phyloP scores from a whole-genome alignment of 1,139 yeast species.

The Nakaseomyces delphensis region DNA sequence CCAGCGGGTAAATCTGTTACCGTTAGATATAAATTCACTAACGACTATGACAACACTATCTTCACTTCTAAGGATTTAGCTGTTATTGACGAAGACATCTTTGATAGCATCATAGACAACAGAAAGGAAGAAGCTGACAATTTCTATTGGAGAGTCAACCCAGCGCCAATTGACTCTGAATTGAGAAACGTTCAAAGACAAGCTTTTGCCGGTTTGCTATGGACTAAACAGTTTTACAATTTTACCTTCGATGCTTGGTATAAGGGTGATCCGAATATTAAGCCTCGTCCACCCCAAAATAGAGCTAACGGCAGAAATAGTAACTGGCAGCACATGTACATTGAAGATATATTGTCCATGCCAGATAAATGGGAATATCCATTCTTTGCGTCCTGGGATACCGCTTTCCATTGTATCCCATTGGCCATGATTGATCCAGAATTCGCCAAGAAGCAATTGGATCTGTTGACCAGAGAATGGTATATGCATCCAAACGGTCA shows the following conservation, averaged over 20 bases:
- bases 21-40: slow-evolving; percentile 62
- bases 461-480: slow-evolving; percentile 84
- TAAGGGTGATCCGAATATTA: slow-evolving; percentile 71
- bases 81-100: slow-evolving; percentile 62
- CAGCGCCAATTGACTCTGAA: slow-evolving; percentile 73
- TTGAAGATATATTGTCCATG: slow-evolving; percentile 76
- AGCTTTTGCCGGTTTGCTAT: slow-evolving; percentile 83
- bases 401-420: slow-evolving; percentile 90
- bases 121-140: slow-evolving; percentile 88
- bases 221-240: slow-evolving; percentile 89
- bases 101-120: slow-evolving; percentile 58
- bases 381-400: slow-evolving; percentile 96
- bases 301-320: slow-evolving; percentile 73
- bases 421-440: slow-evolving; percentile 89
- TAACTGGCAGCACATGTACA: slow-evolving; percentile 82
- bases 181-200: slow-evolving; percentile 81
- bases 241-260: slow-evolving; percentile 83
- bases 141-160: slow-evolving; percentile 80
- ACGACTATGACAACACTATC: slow-evolving; percentile 14
- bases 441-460: slow-evolving; percentile 83
- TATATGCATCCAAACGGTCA: slow-evolving; percentile 97
- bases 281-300: slow-evolving; percentile 61
- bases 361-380: slow-evolving; percentile 97
- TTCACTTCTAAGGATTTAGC: slow-evolving; percentile 26
- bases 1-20: slow-evolving; percentile 88